These are phyloP conservation scores for Aaosphaeria pasadenensis DNA, from an alignment of 2,329 filamentous ascomycete species.

Conservation along the genomic window DNA sequence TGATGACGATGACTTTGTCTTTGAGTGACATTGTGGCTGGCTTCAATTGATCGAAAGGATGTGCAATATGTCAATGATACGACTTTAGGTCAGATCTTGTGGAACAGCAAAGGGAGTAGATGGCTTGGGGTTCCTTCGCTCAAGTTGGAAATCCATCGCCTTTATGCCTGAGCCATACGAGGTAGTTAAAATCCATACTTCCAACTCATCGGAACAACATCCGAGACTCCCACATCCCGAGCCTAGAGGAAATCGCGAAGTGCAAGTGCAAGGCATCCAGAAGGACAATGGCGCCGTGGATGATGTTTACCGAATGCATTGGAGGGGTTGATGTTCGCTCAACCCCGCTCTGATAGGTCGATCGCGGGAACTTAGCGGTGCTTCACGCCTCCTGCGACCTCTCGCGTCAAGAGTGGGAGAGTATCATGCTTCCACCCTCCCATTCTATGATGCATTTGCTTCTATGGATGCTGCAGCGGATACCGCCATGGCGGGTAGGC, in stretches of 20 bases:
- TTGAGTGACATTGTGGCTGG: conserved; percentile 18
- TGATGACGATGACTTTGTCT: conserved; percentile 22
- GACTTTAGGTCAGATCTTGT: no score
- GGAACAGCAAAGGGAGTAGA: no score
- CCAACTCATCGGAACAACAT: conserved; percentile 2
- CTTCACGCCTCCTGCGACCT: background rate
- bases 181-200: no score
- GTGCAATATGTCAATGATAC: no score
- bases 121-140: no score
- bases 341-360: no score
- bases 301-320: conserved; percentile 7
- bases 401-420: conserved; percentile 5
- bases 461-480: no score
- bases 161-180: no score
- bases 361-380: no score
- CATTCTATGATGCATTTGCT: background rate
- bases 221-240: conserved; percentile 13
- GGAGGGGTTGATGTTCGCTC: background rate
- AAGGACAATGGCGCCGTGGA: conserved; percentile 2
- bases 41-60: no score
- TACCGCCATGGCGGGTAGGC: no score
- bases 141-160: no score
- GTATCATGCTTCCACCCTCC: conserved; percentile 3
- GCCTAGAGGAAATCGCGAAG: background rate
- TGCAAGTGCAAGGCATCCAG: background rate